Evolutionary conservation across 805 yeast species (phyloP), one percentile per base, ranked within the genome.

Genomic region (Ogataea ramenticola): DNA sequence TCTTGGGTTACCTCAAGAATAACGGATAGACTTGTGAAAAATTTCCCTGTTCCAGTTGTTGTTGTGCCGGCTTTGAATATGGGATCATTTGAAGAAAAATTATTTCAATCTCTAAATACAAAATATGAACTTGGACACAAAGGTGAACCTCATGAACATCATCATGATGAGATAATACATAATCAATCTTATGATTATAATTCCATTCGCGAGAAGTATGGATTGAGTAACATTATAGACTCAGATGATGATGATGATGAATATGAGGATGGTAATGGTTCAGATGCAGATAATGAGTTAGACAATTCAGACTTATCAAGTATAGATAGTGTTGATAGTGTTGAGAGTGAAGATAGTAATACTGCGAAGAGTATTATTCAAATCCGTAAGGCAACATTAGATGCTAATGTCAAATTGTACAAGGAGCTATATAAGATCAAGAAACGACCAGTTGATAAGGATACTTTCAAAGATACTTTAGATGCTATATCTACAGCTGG

Each of bases 41-140:
- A 74, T 52, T 79, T 72, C 50, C 79, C 81, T 4, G 71, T 81
- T 15, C 89, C 90, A 0, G 74, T 79, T n/a, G 70, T 82, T 21
- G 74, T 82, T 40, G 82, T 78, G 0, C 85, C 89, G 1, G 79
- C 85, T 2, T 57, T 67, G 48, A 77, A 79, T 44, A 70, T 78
- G 77, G 66, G 66, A 37, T 49, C 60, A n/a, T 80, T 75, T 60
- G 85, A 80, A 54, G 46, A 49, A 3, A 53, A 62, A 12, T 53
- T 79, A 32, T 71, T 71, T 43, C 62, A 60, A 15, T 57, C 62
- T 9, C 39, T 67, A 35, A 55, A 55, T 37, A 47, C 59, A 50
- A 46, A 54, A 49, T 47, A 52, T 50, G 37, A 35, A 11, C 38
- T 45, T 19, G 22, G 49, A 11, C 42, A 33, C 27, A 39, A 39